These are phyloP conservation scores for Chlorociboria aeruginascens DNA, from an alignment of 495 filamentous ascomycete species.

Conservation along the genomic window DNA sequence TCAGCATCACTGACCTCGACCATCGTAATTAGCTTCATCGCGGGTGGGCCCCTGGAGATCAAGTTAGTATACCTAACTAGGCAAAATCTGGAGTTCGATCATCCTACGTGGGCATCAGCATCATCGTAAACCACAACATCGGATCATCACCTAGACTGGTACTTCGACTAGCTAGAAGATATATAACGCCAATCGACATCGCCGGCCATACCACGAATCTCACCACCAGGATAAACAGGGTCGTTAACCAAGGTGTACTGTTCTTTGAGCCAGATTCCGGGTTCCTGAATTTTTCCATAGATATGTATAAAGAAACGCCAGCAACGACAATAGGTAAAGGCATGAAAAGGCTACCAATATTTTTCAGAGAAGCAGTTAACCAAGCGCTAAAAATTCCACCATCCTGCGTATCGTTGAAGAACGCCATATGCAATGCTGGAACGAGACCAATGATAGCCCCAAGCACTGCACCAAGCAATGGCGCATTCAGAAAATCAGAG, in stretches of 20 bases:
- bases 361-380: conserved; percentile 54
- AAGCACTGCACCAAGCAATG: conserved; percentile 50
- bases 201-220: conserved; percentile 58
- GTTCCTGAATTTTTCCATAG: conserved; percentile 38
- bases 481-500: conserved; percentile 49
- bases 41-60: conserved; percentile 56
- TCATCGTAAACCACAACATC: conserved; percentile 65
- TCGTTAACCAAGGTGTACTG: conserved; percentile 35
- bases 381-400: conserved; percentile 62
- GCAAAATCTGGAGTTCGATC: no score
- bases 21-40: conserved; percentile 55
- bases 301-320: conserved; percentile 52
- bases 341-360: conserved; percentile 60
- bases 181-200: conserved; percentile 47
- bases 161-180: conserved; percentile 47
- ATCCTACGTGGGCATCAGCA: conserved; percentile 53
- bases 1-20: conserved; percentile 49
- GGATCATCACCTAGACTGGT: conserved; percentile 47
- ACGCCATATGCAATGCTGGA: conserved; percentile 48
- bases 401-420: conserved; percentile 50
- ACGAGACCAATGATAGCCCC: conserved; percentile 52
- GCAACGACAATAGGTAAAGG: conserved; percentile 60
- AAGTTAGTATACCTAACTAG: conserved; percentile 14
- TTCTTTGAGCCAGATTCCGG: conserved; percentile 23
- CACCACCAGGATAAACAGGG: conserved; percentile 43